Evolutionary conservation across 768 basidiomycete genomes (phyloP).

Genomic region (Trametes punicea): DNA sequence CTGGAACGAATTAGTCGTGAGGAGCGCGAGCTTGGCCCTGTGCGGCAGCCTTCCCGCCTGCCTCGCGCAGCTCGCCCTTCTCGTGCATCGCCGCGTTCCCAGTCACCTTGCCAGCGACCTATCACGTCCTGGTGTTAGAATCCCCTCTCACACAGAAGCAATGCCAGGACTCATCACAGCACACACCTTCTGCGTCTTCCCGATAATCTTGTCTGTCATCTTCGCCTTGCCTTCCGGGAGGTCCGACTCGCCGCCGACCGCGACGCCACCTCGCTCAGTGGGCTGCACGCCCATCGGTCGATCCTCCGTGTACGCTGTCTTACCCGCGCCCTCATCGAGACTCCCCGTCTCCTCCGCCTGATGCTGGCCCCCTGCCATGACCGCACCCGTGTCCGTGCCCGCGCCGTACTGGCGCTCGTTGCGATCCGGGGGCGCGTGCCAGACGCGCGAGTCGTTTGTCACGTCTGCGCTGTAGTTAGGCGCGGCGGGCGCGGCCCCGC

Average conservation of each 20-base stretch:
- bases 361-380: slow-evolving; percentile 26
- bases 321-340: not conserved
- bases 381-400: slow-evolving; percentile 19
- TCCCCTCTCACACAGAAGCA: not conserved
- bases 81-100: slow-evolving; percentile 50
- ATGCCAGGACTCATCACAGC: not conserved
- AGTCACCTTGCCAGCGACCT: slow-evolving; percentile 50
- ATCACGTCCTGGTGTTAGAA: not conserved
- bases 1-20: slow-evolving; percentile 34
- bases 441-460: slow-evolving; percentile 32
- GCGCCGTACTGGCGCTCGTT: slow-evolving; percentile 23
- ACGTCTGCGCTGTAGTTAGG: slow-evolving; percentile 40
- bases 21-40: slow-evolving; percentile 39
- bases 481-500: slow-evolving; percentile 25
- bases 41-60: slow-evolving; percentile 48
- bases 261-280: slow-evolving; percentile 36
- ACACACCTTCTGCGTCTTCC: slow-evolving; percentile 55
- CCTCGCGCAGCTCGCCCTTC: slow-evolving; percentile 53
- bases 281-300: slow-evolving; percentile 39
- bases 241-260: slow-evolving; percentile 32
- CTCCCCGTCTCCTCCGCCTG: not conserved
- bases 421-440: slow-evolving; percentile 24
- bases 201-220: slow-evolving; percentile 51
- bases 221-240: slow-evolving; percentile 40
- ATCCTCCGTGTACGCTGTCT: slow-evolving; percentile 13